phyloP scores from a whole-genome alignment of 768 basidiomycete species.

The Rossbeevera mucosa region DNA sequence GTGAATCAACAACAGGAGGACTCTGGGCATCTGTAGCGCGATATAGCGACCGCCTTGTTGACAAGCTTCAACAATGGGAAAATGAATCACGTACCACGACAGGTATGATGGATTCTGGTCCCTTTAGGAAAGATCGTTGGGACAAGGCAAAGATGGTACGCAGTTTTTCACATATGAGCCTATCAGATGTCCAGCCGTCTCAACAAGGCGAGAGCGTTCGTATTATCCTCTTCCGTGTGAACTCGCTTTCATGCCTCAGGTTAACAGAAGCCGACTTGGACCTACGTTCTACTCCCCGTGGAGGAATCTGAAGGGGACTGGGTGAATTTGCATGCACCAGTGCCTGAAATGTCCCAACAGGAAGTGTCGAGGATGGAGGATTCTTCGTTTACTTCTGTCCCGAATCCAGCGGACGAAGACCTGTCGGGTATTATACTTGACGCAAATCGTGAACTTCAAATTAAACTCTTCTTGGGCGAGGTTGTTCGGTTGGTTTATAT shows the following conservation, averaged over 20 bases:
- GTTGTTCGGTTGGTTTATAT: constrained; percentile 32
- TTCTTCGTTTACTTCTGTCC: neutral
- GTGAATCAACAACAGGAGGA: constrained; percentile 33
- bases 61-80: constrained; percentile 61
- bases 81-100: constrained; percentile 40
- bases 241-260: neutral
- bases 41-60: constrained; percentile 70
- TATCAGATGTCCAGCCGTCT: constrained; percentile 14
- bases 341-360: neutral
- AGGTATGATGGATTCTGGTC: constrained; percentile 31
- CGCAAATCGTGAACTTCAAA: constrained; percentile 60
- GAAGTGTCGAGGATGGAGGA: neutral
- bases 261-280: constrained; percentile 38
- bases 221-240: neutral
- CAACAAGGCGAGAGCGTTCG: constrained; percentile 13
- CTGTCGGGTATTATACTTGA: constrained; percentile 54
- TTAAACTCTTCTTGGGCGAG: constrained; percentile 71
- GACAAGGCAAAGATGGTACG: constrained; percentile 76
- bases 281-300: constrained; percentile 42
- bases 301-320: constrained; percentile 33
- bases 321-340: constrained; percentile 34
- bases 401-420: constrained; percentile 3
- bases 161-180: constrained; percentile 63
- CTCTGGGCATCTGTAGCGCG: constrained; percentile 76
- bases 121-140: constrained; percentile 57